A percentile compares a stretch with the other conserved stretches of the same genome.
phyloP scores from a whole-genome alignment of 2,329 filamentous ascomycete genomes.

The Leptographium lundbergii region DNA sequence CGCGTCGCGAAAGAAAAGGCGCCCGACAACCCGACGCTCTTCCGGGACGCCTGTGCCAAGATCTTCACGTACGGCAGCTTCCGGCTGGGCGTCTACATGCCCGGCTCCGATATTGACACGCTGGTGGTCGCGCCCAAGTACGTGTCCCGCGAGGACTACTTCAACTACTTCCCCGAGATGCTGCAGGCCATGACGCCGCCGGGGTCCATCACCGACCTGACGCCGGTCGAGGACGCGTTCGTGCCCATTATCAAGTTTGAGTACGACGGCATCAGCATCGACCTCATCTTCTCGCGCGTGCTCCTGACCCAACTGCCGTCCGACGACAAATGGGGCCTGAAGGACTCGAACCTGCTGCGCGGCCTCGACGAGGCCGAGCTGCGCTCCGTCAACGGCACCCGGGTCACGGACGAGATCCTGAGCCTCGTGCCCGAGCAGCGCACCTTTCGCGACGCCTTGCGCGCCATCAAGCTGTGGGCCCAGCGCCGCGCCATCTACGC shows the following conservation, averaged over 20 bases:
- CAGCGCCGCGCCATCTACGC: constrained; percentile 86
- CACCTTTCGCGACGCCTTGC: constrained; percentile 77
- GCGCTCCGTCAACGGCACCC: constrained; percentile 82
- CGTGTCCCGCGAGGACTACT: constrained; percentile 82
- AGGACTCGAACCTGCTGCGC: constrained; percentile 72
- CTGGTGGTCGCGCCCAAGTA: constrained; percentile 86
- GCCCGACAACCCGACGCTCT: constrained; percentile 57
- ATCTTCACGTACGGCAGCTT: constrained; percentile 96
- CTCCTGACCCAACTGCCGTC: constrained; percentile 56
- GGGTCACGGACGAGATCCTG: constrained; percentile 88
- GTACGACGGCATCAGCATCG: constrained; percentile 81
- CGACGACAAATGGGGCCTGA: constrained; percentile 57
- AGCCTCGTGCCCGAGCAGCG: constrained; percentile 77
- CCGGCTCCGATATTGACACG: constrained; percentile 95
- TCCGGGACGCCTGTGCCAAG: constrained; percentile 78
- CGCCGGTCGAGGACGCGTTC: constrained; percentile 77
- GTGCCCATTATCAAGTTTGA: constrained; percentile 98
- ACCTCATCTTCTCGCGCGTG: constrained; percentile 78
- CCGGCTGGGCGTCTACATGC: constrained; percentile 83
- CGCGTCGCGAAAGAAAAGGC: constrained; percentile 64
- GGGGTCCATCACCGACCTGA: constrained; percentile 73
- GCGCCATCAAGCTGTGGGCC: constrained; percentile 94
- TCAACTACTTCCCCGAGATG: constrained; percentile 71
- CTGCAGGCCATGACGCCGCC: constrained; percentile 63
- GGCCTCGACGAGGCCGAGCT: constrained; percentile 80